phyloP scores from a whole-genome alignment of 345 rosid genomes.

The Eucalyptus leucophloia region DNA sequence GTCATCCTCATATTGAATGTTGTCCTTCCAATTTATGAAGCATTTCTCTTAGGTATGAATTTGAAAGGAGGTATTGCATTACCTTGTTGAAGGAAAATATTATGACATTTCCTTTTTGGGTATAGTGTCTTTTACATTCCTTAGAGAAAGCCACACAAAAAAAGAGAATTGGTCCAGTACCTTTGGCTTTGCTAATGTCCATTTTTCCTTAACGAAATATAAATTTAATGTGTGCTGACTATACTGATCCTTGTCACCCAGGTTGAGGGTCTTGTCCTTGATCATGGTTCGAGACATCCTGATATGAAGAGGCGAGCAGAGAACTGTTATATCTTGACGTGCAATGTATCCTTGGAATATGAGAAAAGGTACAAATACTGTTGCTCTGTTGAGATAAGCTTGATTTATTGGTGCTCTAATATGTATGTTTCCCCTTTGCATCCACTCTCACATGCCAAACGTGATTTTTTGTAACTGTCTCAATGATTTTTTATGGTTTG shows the following conservation, averaged over 20 bases:
- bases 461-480: neutral
- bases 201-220: neutral
- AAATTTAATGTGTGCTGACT: neutral
- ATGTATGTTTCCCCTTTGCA: neutral
- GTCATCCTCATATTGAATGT: neutral
- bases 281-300: slow-evolving; percentile 99
- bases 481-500: neutral
- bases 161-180: neutral
- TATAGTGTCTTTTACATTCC: neutral
- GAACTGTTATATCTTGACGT: slow-evolving; percentile 85
- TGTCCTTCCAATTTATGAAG: neutral
- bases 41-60: neutral
- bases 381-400: neutral
- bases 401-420: neutral
- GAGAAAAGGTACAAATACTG: slow-evolving; percentile 63
- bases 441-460: neutral
- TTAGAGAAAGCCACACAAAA: neutral
- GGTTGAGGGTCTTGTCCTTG: slow-evolving; percentile 98
- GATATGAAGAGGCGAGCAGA: slow-evolving; percentile 98
- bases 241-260: neutral
- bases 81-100: neutral
- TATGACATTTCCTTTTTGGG: neutral
- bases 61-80: neutral
- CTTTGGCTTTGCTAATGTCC: neutral
- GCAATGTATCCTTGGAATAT: slow-evolving; percentile 92